Conservation (phyloP, 2,329 filamentous ascomycete species). For the Raffaelea ambrosiae region DNA sequence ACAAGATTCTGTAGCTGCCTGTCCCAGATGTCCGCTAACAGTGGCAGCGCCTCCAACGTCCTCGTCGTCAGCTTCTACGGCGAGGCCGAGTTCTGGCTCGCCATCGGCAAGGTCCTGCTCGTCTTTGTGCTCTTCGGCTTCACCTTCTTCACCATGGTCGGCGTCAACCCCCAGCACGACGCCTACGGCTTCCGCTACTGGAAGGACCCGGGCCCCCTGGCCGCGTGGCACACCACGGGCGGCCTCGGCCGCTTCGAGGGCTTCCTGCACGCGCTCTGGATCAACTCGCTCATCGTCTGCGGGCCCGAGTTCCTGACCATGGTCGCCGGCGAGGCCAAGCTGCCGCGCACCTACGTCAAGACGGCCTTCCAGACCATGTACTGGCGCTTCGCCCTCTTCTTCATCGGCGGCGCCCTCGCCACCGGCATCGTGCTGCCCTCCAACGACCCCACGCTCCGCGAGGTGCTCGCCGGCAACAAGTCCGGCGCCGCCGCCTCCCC, state of each 20-base stretch:
- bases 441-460: constrained; percentile 30
- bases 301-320: constrained; percentile 59
- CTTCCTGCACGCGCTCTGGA: constrained; percentile 21
- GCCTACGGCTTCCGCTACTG: constrained; percentile 35
- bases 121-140: constrained; percentile 50
- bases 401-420: constrained; percentile 55
- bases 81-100: constrained; percentile 40
- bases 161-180: constrained; percentile 42
- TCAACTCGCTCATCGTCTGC: constrained; percentile 30
- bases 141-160: constrained; percentile 47
- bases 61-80: constrained; percentile 26
- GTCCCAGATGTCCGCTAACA: background rate
- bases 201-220: constrained; percentile 33
- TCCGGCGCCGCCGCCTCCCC: constrained; percentile 42
- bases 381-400: constrained; percentile 62
- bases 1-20: no score
- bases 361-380: constrained; percentile 61
- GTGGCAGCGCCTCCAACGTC: constrained; percentile 10
- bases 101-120: constrained; percentile 33
- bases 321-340: constrained; percentile 60
- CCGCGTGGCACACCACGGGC: constrained; percentile 25
- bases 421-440: constrained; percentile 61
- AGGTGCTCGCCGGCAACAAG: constrained; percentile 26
- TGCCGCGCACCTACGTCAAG: constrained; percentile 58
- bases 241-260: constrained; percentile 24